Evolutionary conservation across 2,329 filamentous ascomycete species (phyloP).

Genomic region (Plectosphaerella cucumerina): DNA sequence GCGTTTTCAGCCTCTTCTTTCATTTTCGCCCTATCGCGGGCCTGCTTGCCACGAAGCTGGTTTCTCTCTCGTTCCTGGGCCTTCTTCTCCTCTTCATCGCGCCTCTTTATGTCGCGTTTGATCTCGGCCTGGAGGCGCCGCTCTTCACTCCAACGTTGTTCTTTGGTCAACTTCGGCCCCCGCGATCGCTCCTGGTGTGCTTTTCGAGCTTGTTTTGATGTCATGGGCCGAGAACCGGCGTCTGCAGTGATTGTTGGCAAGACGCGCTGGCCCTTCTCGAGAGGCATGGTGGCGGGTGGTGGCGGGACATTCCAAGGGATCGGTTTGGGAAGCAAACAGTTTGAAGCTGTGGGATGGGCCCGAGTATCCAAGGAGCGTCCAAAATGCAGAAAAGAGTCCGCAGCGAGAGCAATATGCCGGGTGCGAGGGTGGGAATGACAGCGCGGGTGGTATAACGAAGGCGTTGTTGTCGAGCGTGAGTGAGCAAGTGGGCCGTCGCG

Average conservation of each 20-base stretch:
- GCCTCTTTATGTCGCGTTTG: constrained; percentile 14
- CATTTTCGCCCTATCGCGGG: constrained; percentile 51
- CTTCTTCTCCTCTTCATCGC: constrained; percentile 47
- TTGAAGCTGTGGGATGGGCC: too few relatives aligned
- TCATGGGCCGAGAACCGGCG: constrained; percentile 28
- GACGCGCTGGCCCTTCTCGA: constrained; percentile 29
- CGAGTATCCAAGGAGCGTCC: too few relatives aligned
- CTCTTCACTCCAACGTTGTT: constrained; percentile 35
- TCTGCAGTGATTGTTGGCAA: constrained; percentile 36
- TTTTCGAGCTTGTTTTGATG: constrained; percentile 35
- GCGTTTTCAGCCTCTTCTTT: constrained; percentile 46
- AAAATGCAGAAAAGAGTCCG: too few relatives aligned
- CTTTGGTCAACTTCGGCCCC: constrained; percentile 35
- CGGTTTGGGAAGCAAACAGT: neutral
- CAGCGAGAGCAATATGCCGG: too few relatives aligned
- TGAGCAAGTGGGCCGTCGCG: constrained; percentile 9
- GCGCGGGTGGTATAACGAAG: neutral
- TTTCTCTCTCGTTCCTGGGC: constrained; percentile 47
- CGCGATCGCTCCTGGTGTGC: constrained; percentile 31
- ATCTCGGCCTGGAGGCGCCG: constrained; percentile 17
- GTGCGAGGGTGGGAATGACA: too few relatives aligned
- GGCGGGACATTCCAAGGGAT: neutral
- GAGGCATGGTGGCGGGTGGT: constrained; percentile 23
- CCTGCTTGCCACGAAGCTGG: constrained; percentile 41
- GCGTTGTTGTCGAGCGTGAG: neutral